Conservation (phyloP, 768 basidiomycete species). For the Lactarius hengduanensis region DNA sequence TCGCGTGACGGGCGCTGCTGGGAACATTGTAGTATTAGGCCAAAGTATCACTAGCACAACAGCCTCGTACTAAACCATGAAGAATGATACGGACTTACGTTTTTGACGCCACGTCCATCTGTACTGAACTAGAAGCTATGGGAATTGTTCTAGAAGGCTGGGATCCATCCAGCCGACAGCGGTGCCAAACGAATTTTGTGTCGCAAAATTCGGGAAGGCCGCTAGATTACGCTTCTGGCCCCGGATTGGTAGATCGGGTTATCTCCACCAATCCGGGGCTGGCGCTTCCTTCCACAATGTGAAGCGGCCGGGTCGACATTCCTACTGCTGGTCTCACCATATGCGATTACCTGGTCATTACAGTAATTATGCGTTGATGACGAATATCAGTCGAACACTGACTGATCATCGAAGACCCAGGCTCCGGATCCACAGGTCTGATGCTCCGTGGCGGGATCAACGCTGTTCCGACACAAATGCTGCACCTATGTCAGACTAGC, state of each 20-base stretch:
- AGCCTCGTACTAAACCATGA: neutral
- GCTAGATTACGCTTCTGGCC: no score
- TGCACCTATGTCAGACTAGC: neutral
- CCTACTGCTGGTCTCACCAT: neutral
- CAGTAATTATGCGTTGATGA: neutral
- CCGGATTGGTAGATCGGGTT: no score
- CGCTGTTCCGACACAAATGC: neutral
- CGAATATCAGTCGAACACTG: neutral
- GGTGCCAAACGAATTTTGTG: neutral
- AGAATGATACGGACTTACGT: neutral
- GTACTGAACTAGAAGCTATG: neutral
- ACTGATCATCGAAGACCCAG: neutral
- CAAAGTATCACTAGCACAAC: neutral
- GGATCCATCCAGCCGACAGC: neutral
- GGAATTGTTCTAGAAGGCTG: neutral
- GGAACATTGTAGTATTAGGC: neutral
- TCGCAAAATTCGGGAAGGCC: no score
- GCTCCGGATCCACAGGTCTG: neutral
- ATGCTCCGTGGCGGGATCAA: neutral
- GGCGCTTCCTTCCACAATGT: no score
- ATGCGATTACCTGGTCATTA: neutral
- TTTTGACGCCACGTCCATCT: neutral
- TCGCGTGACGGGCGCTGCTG: neutral
- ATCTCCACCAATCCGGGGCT: no score
- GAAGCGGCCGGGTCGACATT: neutral